Conservation (phyloP, 78 protist genomes). For the Blattamonas nauphoetae region DNA sequence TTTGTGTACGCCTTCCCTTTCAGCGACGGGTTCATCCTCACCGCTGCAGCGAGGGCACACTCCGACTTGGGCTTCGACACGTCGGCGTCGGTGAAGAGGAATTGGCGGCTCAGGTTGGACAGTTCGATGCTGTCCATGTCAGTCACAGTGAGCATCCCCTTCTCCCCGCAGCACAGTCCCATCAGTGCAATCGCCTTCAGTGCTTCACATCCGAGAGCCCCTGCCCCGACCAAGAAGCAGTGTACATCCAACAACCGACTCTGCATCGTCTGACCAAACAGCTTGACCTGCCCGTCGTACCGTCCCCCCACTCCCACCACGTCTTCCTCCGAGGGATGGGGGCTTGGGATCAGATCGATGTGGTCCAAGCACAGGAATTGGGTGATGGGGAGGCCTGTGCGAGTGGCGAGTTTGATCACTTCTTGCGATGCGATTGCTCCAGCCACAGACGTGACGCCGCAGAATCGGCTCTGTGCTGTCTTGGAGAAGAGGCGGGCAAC, state of each 20-base stretch:
- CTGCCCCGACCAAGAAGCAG: slow-evolving; percentile 86
- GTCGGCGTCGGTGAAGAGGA: slow-evolving; percentile 25
- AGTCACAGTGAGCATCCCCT: slow-evolving; percentile 25
- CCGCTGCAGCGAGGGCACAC: slow-evolving; percentile 17
- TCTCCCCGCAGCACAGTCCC: background rate
- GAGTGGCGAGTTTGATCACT: slow-evolving; percentile 45
- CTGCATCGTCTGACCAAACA: slow-evolving; percentile 34
- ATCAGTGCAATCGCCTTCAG: background rate
- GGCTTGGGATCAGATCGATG: background rate
- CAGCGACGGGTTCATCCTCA: slow-evolving; percentile 19
- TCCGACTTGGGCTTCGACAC: slow-evolving; percentile 23
- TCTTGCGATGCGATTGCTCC: slow-evolving; percentile 64
- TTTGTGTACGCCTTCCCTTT: background rate
- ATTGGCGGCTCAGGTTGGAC: slow-evolving; percentile 23
- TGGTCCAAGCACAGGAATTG: slow-evolving; percentile 47
- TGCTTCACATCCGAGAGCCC: slow-evolving; percentile 30
- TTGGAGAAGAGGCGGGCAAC: slow-evolving; percentile 8
- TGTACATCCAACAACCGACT: slow-evolving; percentile 2
- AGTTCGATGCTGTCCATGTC: slow-evolving; percentile 21
- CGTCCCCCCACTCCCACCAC: slow-evolving; percentile 3
- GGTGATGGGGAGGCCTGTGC: slow-evolving; percentile 43
- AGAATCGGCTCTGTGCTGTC: slow-evolving; percentile 10
- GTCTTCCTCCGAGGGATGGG: background rate
- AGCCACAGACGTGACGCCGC: slow-evolving; percentile 34
- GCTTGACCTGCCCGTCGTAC: slow-evolving; percentile 42